A percentile compares a stretch with the other conserved stretches of the same genome.
phyloP scores from a whole-genome alignment of 495 filamentous ascomycete species.

The Neurospora terricola region DNA sequence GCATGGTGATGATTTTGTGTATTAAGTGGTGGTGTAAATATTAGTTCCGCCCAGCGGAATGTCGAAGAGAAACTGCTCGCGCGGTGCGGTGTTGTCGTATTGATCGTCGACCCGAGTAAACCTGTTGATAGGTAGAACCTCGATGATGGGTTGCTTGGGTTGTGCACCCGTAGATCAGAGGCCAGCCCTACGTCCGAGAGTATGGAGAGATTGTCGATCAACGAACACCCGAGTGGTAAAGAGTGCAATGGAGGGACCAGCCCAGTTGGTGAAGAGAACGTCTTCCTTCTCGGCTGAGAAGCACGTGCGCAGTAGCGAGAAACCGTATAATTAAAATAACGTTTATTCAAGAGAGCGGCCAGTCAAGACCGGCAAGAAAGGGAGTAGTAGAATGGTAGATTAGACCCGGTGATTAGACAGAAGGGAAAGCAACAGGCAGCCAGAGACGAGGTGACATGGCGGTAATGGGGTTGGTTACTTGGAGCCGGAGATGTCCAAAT shows the following conservation, averaged over 20 bases:
- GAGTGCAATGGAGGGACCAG: not conserved
- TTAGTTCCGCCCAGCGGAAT: not conserved
- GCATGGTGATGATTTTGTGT: constrained; percentile 13
- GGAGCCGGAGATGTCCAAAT: not conserved
- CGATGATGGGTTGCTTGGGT: not conserved
- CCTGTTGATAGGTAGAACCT: not conserved
- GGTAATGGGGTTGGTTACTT: not conserved
- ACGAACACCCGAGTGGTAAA: not conserved
- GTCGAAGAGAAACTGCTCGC: not conserved
- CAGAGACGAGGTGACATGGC: not conserved
- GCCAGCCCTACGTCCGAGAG: not conserved
- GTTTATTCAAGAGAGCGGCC: not conserved
- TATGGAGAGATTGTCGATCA: not conserved
- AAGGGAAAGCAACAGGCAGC: not conserved
- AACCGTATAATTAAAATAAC: not conserved
- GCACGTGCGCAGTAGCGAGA: not conserved
- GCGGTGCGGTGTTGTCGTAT: too few species aligned
- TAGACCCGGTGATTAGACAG: not conserved
- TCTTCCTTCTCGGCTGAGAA: not conserved
- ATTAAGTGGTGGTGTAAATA: constrained; percentile 5
- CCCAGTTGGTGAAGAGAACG: not conserved
- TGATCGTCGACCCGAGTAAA: not conserved
- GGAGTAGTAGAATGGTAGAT: not conserved
- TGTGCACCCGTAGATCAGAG: not conserved
- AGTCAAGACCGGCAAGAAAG: not conserved